These are phyloP conservation scores for Aaosphaeria arxii DNA, from an alignment of 2,329 filamentous ascomycete species.

Conservation along the genomic window DNA sequence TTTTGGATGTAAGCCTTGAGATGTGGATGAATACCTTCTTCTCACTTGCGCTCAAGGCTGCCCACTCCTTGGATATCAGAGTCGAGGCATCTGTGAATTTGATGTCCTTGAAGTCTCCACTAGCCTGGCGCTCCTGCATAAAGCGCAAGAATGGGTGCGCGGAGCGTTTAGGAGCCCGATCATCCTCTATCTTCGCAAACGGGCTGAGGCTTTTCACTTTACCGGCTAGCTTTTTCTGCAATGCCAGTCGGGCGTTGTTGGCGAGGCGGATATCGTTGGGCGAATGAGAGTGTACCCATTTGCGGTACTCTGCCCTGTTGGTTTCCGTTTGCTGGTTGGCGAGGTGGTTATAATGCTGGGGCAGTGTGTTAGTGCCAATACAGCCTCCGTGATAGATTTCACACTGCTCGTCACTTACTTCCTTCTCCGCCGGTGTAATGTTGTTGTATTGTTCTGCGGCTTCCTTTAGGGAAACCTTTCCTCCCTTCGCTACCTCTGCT, in stretches of 20 bases:
- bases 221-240: slow-evolving; percentile 23
- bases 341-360: slow-evolving; percentile 53
- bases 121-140: slow-evolving; percentile 40
- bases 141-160: slow-evolving; percentile 44
- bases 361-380: slow-evolving; percentile 4
- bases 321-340: slow-evolving; percentile 47
- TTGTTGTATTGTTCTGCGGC: slow-evolving; percentile 17
- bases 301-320: slow-evolving; percentile 44
- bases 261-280: slow-evolving; percentile 57
- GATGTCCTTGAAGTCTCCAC: slow-evolving; percentile 53
- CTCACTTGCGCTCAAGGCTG: slow-evolving; percentile 43
- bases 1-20: no score
- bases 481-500: slow-evolving; percentile 13
- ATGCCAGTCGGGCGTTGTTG: slow-evolving; percentile 53
- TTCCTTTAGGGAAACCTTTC: slow-evolving; percentile 1
- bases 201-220: slow-evolving; percentile 7
- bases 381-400: not conserved
- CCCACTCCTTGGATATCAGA: slow-evolving; percentile 49
- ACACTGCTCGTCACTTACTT: slow-evolving; percentile 21
- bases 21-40: slow-evolving; percentile 42
- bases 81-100: slow-evolving; percentile 35
- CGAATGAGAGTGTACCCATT: slow-evolving; percentile 56
- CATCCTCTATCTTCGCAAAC: slow-evolving; percentile 47
- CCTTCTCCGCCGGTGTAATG: slow-evolving; percentile 31
- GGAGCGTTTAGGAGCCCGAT: slow-evolving; percentile 50